Base-by-base conservation (phyloP, 805 yeast genomes). In the Hanseniaspora mollemarum region DNA sequence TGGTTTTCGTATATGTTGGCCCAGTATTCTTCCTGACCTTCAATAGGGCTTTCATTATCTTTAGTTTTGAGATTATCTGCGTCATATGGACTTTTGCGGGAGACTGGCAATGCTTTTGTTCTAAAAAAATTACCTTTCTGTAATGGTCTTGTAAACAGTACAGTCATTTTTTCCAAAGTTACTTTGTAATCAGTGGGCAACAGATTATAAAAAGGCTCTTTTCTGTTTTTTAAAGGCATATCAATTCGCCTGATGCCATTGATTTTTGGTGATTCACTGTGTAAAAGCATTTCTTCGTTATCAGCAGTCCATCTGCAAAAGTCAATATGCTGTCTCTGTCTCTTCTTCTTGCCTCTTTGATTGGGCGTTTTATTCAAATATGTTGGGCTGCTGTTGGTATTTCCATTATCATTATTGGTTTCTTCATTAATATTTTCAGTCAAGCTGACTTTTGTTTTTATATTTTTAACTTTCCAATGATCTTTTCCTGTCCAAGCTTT, bases 401-500 rank as follows among this genome's bases (percentile, higher is more conserved):
- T 28, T 16, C 10, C 43, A 45, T 39, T 35, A 16, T 41, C 43
- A 7, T 35, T 18, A 22, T 31, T 24, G 26, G 37, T 49, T 4
- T 28, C 44, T 9, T 38, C 55, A 10, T 16, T 29, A 1, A 19
- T 45, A 40, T 36, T 26, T 22, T 48, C 13, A 4, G 15, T 18
- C 15, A 21, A 39, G 25, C 7, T 41, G 40, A 51, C 40, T 24
- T 40, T 46, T 55, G 56, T 71, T 58, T 77, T 81, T 43, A 81
- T 63, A 13, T 77, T 74, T 38, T 74, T 69, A 10, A 90, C 82
- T 64, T 83, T 83, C 96, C 96, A 90, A 65, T 86, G 94, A 56
- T 85, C 90, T 13, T 90, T 83, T 8, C 96, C 96, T 26, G 94
- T 76, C 96, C 96, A 88, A 61, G 78, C 83, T 42, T 63, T 63